phyloP scores from a whole-genome alignment of 352 stramenopile species.

The Phytophthora cryptogea region DNA sequence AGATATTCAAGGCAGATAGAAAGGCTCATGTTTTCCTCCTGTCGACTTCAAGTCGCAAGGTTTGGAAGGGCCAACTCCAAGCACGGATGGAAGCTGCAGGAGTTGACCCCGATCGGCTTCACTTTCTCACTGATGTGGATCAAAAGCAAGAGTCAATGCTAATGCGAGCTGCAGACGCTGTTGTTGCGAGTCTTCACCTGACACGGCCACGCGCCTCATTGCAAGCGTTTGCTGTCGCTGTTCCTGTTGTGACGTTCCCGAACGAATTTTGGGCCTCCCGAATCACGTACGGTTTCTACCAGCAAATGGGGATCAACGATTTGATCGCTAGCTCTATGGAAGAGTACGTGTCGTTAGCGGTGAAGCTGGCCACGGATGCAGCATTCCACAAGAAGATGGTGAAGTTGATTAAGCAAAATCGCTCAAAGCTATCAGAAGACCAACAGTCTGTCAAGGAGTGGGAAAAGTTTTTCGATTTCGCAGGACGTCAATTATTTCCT shows the following conservation, averaged over 20 bases:
- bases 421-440: conserved; percentile 50
- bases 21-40: conserved; percentile 69
- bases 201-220: conserved; percentile 53
- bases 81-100: conserved; percentile 43
- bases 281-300: conserved; percentile 69
- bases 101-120: conserved; percentile 37
- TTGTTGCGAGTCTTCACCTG: conserved; percentile 62
- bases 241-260: conserved; percentile 67
- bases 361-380: conserved; percentile 53
- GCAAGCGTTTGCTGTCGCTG: conserved; percentile 59
- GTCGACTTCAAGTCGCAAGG: conserved; percentile 48
- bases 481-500: conserved; percentile 32
- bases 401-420: conserved; percentile 44
- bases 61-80: conserved; percentile 56
- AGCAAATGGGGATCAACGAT: conserved; percentile 64
- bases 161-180: conserved; percentile 55
- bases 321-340: conserved; percentile 49
- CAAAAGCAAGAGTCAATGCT: conserved; percentile 56
- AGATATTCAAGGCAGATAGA: conserved; percentile 50
- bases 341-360: conserved; percentile 55
- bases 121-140: conserved; percentile 69
- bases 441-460: conserved; percentile 57
- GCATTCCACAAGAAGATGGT: conserved; percentile 53
- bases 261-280: conserved; percentile 65
- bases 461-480: conserved; percentile 74